phyloP scores from a whole-genome alignment of 1,139 yeast genomes.

The Candida tropicalis region DNA sequence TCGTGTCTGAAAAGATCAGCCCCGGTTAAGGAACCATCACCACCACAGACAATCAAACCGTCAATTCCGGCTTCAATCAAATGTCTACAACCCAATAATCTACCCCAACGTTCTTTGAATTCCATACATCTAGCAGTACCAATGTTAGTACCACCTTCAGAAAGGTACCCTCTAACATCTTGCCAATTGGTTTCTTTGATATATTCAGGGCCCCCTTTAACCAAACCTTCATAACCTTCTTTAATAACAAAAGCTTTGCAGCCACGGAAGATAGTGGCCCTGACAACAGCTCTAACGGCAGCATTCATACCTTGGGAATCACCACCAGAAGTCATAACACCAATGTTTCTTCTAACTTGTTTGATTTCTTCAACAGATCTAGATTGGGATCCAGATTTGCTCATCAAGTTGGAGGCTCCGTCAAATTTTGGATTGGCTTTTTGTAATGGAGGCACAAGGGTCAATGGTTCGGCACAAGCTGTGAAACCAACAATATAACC shows the following conservation, averaged over 20 bases:
- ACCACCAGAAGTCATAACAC: slow-evolving; percentile 87
- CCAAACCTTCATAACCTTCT: slow-evolving; percentile 81
- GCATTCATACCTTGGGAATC: slow-evolving; percentile 90
- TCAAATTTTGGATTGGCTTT: slow-evolving; percentile 13
- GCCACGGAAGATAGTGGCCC: slow-evolving; percentile 71
- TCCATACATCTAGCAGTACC: slow-evolving; percentile 79
- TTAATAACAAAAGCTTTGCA: slow-evolving; percentile 74
- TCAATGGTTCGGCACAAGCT: slow-evolving; percentile 57
- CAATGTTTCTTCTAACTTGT: slow-evolving; percentile 48
- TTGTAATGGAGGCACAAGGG: slow-evolving; percentile 48
- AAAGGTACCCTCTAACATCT: slow-evolving; percentile 74
- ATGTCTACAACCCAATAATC: slow-evolving; percentile 67
- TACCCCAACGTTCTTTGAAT: slow-evolving; percentile 68
- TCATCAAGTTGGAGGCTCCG: slow-evolving; percentile 13
- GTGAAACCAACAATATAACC: slow-evolving; percentile 72
- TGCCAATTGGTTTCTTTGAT: slow-evolving; percentile 73
- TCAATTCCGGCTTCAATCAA: slow-evolving; percentile 74
- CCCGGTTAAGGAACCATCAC: slow-evolving; percentile 84
- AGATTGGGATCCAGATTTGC: slow-evolving; percentile 19
- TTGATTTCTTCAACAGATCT: slow-evolving; percentile 13
- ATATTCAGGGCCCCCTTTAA: slow-evolving; percentile 62
- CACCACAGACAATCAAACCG: slow-evolving; percentile 81
- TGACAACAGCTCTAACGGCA: slow-evolving; percentile 75
- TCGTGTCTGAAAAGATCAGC: slow-evolving; percentile 78
- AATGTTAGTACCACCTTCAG: slow-evolving; percentile 78